These are phyloP conservation scores for Pleurotus sapidus DNA, from an alignment of 768 basidiomycete species.

Conservation along the genomic window DNA sequence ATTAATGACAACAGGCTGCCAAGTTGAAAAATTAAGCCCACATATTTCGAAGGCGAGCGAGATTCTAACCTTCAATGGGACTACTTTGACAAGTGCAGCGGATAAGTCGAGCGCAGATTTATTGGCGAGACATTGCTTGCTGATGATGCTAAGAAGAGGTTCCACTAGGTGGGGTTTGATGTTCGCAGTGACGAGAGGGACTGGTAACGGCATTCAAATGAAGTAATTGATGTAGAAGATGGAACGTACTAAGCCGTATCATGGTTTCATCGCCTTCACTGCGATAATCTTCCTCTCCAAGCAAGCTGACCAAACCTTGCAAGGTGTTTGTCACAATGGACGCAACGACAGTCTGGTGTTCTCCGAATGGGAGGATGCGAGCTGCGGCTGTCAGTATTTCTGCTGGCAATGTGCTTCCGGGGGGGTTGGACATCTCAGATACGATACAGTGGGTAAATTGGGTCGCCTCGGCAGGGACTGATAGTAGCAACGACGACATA, in stretches of 20 bases:
- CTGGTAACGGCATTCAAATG: conserved; percentile 15
- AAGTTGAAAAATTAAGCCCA: conserved; percentile 11
- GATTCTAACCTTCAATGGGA: conserved; percentile 60
- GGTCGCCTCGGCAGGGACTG: conserved; percentile 18
- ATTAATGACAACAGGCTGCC: conserved; percentile 70
- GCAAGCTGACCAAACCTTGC: conserved; percentile 49
- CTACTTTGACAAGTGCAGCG: conserved; percentile 31
- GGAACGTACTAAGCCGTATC: conserved; percentile 35
- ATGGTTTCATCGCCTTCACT: conserved; percentile 21
- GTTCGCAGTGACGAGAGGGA: conserved; percentile 24
- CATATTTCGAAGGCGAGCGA: neutral
- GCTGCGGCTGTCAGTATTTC: conserved; percentile 31
- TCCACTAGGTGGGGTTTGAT: conserved; percentile 66
- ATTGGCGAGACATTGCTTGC: conserved; percentile 58
- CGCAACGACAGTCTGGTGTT: conserved; percentile 21
- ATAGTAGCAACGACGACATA: conserved; percentile 23
- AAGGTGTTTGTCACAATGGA: conserved; percentile 42
- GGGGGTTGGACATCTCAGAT: conserved; percentile 20
- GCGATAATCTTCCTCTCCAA: conserved; percentile 31
- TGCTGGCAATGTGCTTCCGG: conserved; percentile 22
- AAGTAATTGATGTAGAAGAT: conserved; percentile 4
- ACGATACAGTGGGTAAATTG: conserved; percentile 21
- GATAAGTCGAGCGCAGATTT: conserved; percentile 40
- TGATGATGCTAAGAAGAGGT: conserved; percentile 59
- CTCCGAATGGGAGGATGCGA: conserved; percentile 17